Base-by-base conservation (phyloP, 2,329 filamentous ascomycete genomes). In the Penicillium polonicum region DNA sequence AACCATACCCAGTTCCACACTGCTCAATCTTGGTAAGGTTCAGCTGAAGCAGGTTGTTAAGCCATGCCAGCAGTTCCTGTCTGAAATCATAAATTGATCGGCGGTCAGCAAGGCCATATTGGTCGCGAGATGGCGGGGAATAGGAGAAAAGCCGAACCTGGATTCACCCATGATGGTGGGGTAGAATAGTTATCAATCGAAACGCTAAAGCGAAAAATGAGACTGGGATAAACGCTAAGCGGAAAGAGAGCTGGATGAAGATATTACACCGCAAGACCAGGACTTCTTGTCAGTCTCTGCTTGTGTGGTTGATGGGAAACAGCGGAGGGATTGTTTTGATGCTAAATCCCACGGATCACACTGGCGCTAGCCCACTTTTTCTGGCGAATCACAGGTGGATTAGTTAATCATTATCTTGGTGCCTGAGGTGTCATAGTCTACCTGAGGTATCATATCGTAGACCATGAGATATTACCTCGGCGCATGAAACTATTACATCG, bases 1-100 rank as follows among this genome's bases (percentile, higher is more conserved):
- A 51, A 61, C 63, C 83, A 69, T 87, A 97, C 93, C 93, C 94
- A 72, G 93, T 97, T 76, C 94, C 94, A 77, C 93, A 97, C 84
- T 99, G 94, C 82, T 99, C 94, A 75, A 99, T 91, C 80, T 97
- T 97, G 71, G 90, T 97, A 71, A 99, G 87, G 81, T 97, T 99
- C 72, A 99, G 88, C 81, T 97, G 92, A 51, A 99, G 87, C 62
- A 99, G 89, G 83, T 90, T 93, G 83, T 99, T 99, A 67, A 97
- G 83, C 94, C 94, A 99, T 80, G 88, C 85, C 69, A 99, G 83
- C 69, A 99, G 86, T 82, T 99, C 94, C 80, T 99, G 94, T 83
- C 94, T 97, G 48, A 35, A 45, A 12, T 13, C 13, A 42, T 58
- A 63, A 33, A 43, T n/a, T 36, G 31, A 51, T 52, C 27, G 42